phyloP scores from a whole-genome alignment of 768 basidiomycete genomes.

The Hericium coralloides region DNA sequence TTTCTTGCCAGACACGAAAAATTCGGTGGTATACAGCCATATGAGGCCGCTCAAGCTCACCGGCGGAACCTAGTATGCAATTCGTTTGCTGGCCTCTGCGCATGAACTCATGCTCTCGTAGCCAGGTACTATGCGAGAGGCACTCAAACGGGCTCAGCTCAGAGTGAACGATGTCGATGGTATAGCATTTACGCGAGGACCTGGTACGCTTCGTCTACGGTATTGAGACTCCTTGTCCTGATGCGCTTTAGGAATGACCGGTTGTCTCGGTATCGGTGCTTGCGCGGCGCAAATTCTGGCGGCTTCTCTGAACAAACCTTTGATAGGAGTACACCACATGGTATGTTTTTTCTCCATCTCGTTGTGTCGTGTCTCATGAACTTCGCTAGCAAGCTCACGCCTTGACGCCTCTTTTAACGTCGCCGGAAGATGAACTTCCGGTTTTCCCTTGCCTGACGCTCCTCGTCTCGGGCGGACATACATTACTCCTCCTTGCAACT shows the following conservation, averaged over 20 bases:
- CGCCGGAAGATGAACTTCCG: slow-evolving; percentile 28
- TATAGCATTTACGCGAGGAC: slow-evolving; percentile 86
- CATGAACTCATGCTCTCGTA: slow-evolving; percentile 20
- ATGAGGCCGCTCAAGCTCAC: slow-evolving; percentile 70
- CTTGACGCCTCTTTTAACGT: slow-evolving; percentile 7
- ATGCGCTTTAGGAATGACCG: slow-evolving; percentile 50
- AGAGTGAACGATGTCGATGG: slow-evolving; percentile 63
- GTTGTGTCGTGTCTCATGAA: neutral
- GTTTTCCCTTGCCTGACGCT: slow-evolving; percentile 82
- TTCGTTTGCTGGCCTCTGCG: slow-evolving; percentile 1
- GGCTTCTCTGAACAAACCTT: slow-evolving; percentile 63
- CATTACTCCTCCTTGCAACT: slow-evolving; percentile 69
- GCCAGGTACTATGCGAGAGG: slow-evolving; percentile 66
- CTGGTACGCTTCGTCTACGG: slow-evolving; percentile 35
- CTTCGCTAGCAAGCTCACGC: slow-evolving; percentile 81
- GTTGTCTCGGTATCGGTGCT: slow-evolving; percentile 70
- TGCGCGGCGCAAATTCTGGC: slow-evolving; percentile 85
- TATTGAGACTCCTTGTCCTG: slow-evolving; percentile 1
- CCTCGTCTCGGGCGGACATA: slow-evolving; percentile 92
- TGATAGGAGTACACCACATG: slow-evolving; percentile 95
- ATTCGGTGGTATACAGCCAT: slow-evolving; percentile 71
- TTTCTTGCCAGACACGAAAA: slow-evolving; percentile 38
- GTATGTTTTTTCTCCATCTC: slow-evolving; percentile 29
- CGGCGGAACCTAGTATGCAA: slow-evolving; percentile 61
- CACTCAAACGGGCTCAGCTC: slow-evolving; percentile 58